These are phyloP conservation scores for Chloromonas sp. DNA, from an alignment of 163 green algal species.

Conservation along the genomic window DNA sequence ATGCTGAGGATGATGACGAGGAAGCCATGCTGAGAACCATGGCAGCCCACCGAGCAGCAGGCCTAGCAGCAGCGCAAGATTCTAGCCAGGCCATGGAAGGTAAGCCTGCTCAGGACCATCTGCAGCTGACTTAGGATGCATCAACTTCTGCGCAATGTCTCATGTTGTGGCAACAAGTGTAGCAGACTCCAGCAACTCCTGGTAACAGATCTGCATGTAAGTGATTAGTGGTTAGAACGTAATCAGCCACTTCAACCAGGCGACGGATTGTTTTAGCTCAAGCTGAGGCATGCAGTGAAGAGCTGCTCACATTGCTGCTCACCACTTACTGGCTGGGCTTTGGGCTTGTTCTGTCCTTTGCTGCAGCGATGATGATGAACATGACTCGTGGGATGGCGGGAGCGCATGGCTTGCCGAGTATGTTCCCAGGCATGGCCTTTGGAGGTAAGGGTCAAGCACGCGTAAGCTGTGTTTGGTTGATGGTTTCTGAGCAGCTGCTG, in stretches of 20 bases:
- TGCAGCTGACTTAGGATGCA: background rate
- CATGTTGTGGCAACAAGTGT: background rate
- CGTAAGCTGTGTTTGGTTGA: background rate
- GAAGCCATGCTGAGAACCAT: background rate
- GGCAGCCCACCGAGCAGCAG: background rate
- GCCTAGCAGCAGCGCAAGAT: background rate
- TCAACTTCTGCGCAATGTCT: background rate
- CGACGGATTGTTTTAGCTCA: background rate
- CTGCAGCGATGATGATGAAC: background rate
- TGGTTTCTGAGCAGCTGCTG: background rate
- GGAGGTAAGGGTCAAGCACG: background rate
- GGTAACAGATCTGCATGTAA: background rate
- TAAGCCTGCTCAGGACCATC: background rate
- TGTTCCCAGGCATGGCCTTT: background rate
- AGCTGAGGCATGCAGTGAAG: background rate
- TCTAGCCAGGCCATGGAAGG: too few relatives aligned
- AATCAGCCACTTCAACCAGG: background rate
- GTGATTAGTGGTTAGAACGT: too few relatives aligned
- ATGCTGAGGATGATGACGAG: background rate
- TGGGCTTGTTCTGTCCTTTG: too few relatives aligned
- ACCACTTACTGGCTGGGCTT: too few relatives aligned
- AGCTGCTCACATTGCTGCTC: background rate
- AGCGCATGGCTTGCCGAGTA: background rate
- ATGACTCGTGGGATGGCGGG: background rate
- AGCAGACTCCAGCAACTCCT: background rate